phyloP scores from a whole-genome alignment of 805 yeast species.

The Saccharomycopsis microspora region DNA sequence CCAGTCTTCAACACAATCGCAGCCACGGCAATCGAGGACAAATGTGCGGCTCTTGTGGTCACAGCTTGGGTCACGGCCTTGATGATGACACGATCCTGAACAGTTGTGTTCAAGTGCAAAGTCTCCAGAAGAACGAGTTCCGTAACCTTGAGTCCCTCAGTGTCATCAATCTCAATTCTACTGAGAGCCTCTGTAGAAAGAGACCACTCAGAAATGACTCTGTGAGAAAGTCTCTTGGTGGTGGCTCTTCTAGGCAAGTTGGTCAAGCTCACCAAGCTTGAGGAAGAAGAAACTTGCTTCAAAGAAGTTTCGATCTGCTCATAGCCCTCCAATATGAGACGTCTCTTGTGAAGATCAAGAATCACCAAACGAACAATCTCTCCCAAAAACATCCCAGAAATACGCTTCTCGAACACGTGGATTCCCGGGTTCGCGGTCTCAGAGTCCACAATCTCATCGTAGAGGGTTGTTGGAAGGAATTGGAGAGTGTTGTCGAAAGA shows the following conservation, averaged over 20 bases:
- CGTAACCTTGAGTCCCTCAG: constrained; percentile 59
- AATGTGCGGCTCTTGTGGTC: constrained; percentile 78
- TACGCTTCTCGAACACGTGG: constrained; percentile 89
- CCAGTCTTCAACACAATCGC: constrained; percentile 61
- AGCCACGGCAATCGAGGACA: constrained; percentile 83
- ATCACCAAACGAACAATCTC: constrained; percentile 72
- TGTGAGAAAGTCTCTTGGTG: constrained; percentile 34
- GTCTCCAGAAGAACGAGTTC: constrained; percentile 55
- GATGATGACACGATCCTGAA: constrained; percentile 62
- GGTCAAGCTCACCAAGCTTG: constrained; percentile 12
- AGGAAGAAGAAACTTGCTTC: constrained; percentile 4
- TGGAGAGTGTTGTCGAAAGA: constrained; percentile 81
- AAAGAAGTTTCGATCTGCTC: constrained; percentile 23
- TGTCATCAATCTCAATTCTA: constrained; percentile 73
- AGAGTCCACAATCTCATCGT: constrained; percentile 60
- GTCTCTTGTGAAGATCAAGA: constrained; percentile 51
- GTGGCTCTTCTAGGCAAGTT: constrained; percentile 23
- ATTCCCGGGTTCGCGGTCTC: constrained; percentile 73
- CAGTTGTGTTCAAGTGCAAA: constrained; percentile 57
- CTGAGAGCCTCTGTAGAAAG: constrained; percentile 79
- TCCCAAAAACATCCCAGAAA: constrained; percentile 88
- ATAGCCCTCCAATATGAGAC: constrained; percentile 48
- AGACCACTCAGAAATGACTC: constrained; percentile 66
- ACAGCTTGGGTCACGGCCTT: constrained; percentile 69
- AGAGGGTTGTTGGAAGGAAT: constrained; percentile 66